phyloP scores from a whole-genome alignment of 2,329 filamentous ascomycete species.

The Nigrograna mackinnonii region DNA sequence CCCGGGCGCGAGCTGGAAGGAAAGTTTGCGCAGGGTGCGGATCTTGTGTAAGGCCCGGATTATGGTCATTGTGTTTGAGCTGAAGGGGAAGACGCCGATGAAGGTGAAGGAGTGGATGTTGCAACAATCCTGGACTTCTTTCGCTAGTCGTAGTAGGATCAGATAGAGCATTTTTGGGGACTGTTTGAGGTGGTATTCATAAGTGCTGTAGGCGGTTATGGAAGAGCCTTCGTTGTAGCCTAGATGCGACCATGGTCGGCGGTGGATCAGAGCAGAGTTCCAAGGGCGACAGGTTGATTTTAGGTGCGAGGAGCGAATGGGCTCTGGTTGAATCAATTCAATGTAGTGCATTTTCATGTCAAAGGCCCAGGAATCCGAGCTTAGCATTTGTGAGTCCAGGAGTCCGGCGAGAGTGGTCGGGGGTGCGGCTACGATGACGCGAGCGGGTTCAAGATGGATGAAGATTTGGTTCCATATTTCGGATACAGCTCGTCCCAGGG shows the following conservation, averaged over 20 bases:
- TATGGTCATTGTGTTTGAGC: slow-evolving; percentile 56
- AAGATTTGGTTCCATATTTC: slow-evolving; percentile 37
- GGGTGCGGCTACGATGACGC: slow-evolving; percentile 54
- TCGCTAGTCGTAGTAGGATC: slow-evolving; percentile 39
- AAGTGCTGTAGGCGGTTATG: slow-evolving; percentile 69
- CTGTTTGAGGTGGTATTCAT: slow-evolving; percentile 70
- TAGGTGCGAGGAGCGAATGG: slow-evolving; percentile 9
- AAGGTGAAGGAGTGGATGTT: slow-evolving; percentile 58
- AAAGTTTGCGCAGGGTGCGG: slow-evolving; percentile 33
- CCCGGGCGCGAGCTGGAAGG: slow-evolving; percentile 48
- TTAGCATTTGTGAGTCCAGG: slow-evolving; percentile 59
- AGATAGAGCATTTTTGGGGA: slow-evolving; percentile 65
- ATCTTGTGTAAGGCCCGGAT: slow-evolving; percentile 28
- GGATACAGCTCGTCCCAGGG: slow-evolving; percentile 55
- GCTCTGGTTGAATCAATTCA: slow-evolving; percentile 38
- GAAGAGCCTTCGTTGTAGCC: slow-evolving; percentile 77
- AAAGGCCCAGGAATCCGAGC: slow-evolving; percentile 66
- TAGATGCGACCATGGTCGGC: slow-evolving; percentile 67
- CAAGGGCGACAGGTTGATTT: slow-evolving; percentile 17
- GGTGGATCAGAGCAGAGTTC: slow-evolving; percentile 53
- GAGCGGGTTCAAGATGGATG: slow-evolving; percentile 26
- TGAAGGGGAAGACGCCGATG: slow-evolving; percentile 69
- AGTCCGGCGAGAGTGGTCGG: slow-evolving; percentile 65
- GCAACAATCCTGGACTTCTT: slow-evolving; percentile 25
- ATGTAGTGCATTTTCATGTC: slow-evolving; percentile 66